Evolutionary conservation across 2,329 filamentous ascomycete species (phyloP), one percentile per base, ranked within the genome.

Genomic region (Grosmannia serpens): DNA sequence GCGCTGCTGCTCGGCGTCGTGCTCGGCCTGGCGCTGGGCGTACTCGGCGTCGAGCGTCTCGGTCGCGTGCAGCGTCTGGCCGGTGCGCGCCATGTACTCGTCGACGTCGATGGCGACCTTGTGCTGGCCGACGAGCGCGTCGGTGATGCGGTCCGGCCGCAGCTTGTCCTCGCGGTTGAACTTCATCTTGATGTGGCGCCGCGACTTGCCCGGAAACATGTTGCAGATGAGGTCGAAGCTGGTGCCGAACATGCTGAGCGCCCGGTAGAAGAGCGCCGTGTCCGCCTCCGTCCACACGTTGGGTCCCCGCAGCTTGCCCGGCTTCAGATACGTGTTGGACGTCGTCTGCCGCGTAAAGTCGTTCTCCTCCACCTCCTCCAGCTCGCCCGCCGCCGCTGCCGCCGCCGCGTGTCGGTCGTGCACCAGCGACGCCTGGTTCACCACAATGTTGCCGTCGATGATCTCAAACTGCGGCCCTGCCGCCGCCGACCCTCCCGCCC

Each of bases 221-320:
- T 83, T 82, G 60, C 82, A 80, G 65, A 95, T 91, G 72, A 89
- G 88, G 68, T 86, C 80, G 67, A 94, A 95, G 68, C 92, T 88
- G 1, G 88, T 92, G 58, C 89, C 89, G 67, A 90, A 91, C 78
- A 86, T 87, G 59, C 77, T 74, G 2, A 95, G 76, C 1, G 83
- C 85, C 31, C 85, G 80, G 74, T 91, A 94, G 72, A 94, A 94
- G 51, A 82, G 76, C 58, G 88, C 85, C 4, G 87, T 92, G 60
- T 85, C 81, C 15, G 82, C 79, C n/a, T 81, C 77, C 55, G 78
- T 82, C 89, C 89, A 95, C 35, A 80, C 76, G 63, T 86, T 83
- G 29, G 81, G 76, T 59, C 84, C 82, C 70, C 80, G 73, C 67
- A 83, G 73, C 67, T 88, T 85, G 67, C 85, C 75, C 27, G 74